Percentiles rank a stretch among this genome's conserved stretches.
These are phyloP conservation scores for Exophiala sideris DNA, from an alignment of 2,329 filamentous ascomycete genomes.

Conservation along the genomic window DNA sequence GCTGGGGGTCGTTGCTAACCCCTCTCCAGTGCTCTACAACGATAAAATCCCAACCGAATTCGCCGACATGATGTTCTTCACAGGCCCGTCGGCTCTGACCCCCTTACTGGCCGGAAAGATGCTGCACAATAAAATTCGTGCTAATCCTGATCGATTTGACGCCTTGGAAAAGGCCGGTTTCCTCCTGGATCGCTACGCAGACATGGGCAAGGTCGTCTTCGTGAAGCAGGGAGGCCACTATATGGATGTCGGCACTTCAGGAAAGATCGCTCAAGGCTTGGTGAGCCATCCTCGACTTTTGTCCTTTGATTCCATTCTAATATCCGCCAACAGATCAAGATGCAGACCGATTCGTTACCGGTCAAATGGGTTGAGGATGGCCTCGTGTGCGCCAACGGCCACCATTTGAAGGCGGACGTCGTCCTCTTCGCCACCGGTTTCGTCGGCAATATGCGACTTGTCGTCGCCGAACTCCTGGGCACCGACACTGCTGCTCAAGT, in stretches of 20 bases:
- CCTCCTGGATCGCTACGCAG: slow-evolving; percentile 36
- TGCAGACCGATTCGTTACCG: slow-evolving; percentile 39
- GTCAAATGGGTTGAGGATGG: slow-evolving; percentile 37
- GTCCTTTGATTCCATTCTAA: background rate
- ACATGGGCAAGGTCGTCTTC: slow-evolving; percentile 38
- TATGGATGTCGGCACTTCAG: slow-evolving; percentile 45
- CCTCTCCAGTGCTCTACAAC: slow-evolving; percentile 26
- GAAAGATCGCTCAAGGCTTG: slow-evolving; percentile 40
- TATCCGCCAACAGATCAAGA: slow-evolving; percentile 36
- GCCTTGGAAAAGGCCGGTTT: slow-evolving; percentile 44
- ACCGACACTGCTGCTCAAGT: slow-evolving; percentile 39
- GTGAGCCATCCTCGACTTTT: slow-evolving; percentile 7
- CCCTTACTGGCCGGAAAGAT: slow-evolving; percentile 33
- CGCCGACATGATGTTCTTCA: slow-evolving; percentile 26
- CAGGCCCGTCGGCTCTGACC: slow-evolving; percentile 31
- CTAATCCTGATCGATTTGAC: slow-evolving; percentile 38
- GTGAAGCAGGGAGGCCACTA: slow-evolving; percentile 48
- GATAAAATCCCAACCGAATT: slow-evolving; percentile 23
- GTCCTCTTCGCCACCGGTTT: slow-evolving; percentile 50
- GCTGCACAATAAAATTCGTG: slow-evolving; percentile 30
- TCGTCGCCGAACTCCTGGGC: slow-evolving; percentile 39
- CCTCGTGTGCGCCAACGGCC: slow-evolving; percentile 42
- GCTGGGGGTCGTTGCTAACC: slow-evolving; percentile 16
- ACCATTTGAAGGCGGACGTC: slow-evolving; percentile 42
- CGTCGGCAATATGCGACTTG: slow-evolving; percentile 40